Evolutionary conservation across 371 early-diverging fungal species (phyloP).

Genomic region (Saksenaea vasiformis): DNA sequence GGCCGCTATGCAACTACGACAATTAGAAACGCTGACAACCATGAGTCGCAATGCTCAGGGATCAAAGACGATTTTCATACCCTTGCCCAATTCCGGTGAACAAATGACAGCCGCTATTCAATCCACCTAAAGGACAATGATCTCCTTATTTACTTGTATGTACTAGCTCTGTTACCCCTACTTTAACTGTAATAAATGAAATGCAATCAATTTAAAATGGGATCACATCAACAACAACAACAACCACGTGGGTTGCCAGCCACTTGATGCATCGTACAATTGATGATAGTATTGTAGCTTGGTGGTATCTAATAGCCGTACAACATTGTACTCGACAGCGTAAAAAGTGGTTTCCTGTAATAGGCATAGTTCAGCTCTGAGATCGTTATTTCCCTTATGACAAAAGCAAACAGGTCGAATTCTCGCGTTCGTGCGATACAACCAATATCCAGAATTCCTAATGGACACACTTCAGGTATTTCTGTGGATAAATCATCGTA

Average conservation of each 20-base stretch:
- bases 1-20: conserved; percentile 86
- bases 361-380: too few relatives aligned
- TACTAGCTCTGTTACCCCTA: neutral
- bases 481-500: too few relatives aligned
- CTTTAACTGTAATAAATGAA: neutral
- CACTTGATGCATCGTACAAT: too few relatives aligned
- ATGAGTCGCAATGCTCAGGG: conserved; percentile 73
- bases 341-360: too few relatives aligned
- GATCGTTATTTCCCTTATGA: too few relatives aligned
- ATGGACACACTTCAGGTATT: too few relatives aligned
- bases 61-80: conserved; percentile 77
- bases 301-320: too few relatives aligned
- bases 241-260: neutral
- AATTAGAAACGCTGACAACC: conserved; percentile 78
- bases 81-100: conserved; percentile 25
- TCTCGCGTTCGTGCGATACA: too few relatives aligned
- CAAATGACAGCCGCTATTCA: neutral
- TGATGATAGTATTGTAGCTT: too few relatives aligned
- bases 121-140: neutral
- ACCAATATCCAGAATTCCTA: too few relatives aligned
- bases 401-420: too few relatives aligned
- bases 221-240: neutral
- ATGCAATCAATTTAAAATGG: neutral
- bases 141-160: neutral
- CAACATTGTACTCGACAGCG: too few relatives aligned